phyloP scores from a whole-genome alignment of 2,329 filamentous ascomycete genomes.

The Fusarium sp. region DNA sequence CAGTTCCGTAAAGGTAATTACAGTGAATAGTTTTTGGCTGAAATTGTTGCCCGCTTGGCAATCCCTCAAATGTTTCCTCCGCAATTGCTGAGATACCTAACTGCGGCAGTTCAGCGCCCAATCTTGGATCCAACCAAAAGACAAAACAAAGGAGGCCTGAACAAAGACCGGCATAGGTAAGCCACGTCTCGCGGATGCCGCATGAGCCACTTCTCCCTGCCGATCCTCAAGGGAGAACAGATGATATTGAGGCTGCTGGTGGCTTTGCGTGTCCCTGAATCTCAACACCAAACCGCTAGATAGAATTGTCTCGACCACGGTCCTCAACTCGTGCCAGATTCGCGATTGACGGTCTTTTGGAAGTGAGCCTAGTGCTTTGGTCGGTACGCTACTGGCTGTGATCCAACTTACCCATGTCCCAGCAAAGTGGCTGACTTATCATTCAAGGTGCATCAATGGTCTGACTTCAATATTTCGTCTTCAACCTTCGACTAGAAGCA shows the following conservation, averaged over 20 bases:
- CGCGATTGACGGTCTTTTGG: constrained; percentile 8
- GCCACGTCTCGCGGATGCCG: constrained; percentile 38
- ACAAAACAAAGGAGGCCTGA: constrained; percentile 27
- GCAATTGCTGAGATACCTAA: background rate
- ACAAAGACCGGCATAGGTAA: constrained; percentile 30
- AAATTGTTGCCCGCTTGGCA: constrained; percentile 8
- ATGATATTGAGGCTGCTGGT: constrained; percentile 16
- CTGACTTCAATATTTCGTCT: constrained; percentile 25
- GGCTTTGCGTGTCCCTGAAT: constrained; percentile 16
- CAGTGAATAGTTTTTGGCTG: background rate
- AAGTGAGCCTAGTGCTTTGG: constrained; percentile 17
- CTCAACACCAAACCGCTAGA: constrained; percentile 8
- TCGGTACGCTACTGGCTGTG: constrained; percentile 27
- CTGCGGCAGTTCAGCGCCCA: constrained; percentile 23
- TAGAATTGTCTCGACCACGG: constrained; percentile 22
- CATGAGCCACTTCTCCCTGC: constrained; percentile 34
- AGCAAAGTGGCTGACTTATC: constrained; percentile 32
- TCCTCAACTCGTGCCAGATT: constrained; percentile 34
- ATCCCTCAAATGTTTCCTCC: constrained; percentile 10
- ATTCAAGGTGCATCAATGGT: constrained; percentile 33
- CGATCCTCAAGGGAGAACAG: constrained; percentile 30
- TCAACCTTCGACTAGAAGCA: background rate
- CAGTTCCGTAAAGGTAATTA: background rate
- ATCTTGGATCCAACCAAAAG: constrained; percentile 29
- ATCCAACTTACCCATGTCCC: constrained; percentile 12